Conservation (phyloP, 345 rosid species). For the Jatropha curcas region DNA sequence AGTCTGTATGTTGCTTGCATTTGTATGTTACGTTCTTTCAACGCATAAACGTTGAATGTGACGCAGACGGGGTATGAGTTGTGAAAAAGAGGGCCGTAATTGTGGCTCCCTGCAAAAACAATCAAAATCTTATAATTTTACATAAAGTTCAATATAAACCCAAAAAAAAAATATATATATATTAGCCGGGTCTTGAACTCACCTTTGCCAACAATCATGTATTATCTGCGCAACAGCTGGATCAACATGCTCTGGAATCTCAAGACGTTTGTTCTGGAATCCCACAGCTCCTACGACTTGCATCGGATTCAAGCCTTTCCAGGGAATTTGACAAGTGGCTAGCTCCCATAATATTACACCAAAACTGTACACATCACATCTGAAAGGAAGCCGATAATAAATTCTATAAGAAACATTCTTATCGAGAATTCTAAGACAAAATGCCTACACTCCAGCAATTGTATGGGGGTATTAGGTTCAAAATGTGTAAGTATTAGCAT, state of each 20-base stretch:
- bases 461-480: not conserved
- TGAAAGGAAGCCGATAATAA: slow-evolving; percentile 38
- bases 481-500: not conserved
- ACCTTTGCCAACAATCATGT: slow-evolving; percentile 86
- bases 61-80: slow-evolving; percentile 72
- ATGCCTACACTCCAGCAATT: slow-evolving; percentile 1
- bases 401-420: slow-evolving; percentile 15
- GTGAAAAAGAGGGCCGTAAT: slow-evolving; percentile 78
- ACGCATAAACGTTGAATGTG: slow-evolving; percentile 49
- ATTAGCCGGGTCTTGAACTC: slow-evolving; percentile 30
- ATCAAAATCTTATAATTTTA: not conserved
- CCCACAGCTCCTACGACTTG: slow-evolving; percentile 99
- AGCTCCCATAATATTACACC: slow-evolving; percentile 98
- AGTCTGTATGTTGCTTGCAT: slow-evolving; percentile 17
- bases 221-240: slow-evolving; percentile 78
- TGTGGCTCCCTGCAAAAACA: slow-evolving; percentile 68
- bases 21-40: slow-evolving; percentile 40
- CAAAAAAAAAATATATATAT: no score
- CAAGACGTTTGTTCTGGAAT: slow-evolving; percentile 87
- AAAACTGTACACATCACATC: slow-evolving; percentile 97
- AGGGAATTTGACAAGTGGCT: slow-evolving; percentile 69
- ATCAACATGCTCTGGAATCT: slow-evolving; percentile 71
- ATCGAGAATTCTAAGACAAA: not conserved
- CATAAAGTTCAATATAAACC: not conserved
- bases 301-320: slow-evolving; percentile 99